These are phyloP conservation scores for Hemerocallis citrina DNA, from an alignment of 106 monocot genomes.

Conservation along the genomic window DNA sequence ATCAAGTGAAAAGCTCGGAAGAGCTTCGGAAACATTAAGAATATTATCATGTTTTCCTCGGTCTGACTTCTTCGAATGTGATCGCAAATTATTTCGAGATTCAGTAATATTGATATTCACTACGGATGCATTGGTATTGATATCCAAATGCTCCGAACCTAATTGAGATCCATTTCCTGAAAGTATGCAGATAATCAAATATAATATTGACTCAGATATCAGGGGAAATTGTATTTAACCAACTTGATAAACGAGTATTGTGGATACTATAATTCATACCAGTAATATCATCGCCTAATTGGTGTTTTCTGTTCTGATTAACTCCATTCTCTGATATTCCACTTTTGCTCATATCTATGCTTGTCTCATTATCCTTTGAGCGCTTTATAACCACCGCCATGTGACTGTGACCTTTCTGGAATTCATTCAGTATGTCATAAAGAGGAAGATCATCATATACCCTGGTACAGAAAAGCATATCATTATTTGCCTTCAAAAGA, in stretches of 20 bases:
- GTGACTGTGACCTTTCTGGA: slow-evolving; percentile 95
- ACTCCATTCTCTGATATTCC: neutral
- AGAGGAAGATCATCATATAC: slow-evolving; percentile 85
- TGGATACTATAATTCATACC: neutral
- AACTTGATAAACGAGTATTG: neutral
- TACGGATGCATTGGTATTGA: slow-evolving; percentile 19
- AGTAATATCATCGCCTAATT: neutral
- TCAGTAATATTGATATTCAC: slow-evolving; percentile 20
- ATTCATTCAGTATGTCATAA: slow-evolving; percentile 92
- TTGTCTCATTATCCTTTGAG: slow-evolving; percentile 27
- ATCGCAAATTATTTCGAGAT: slow-evolving; percentile 34
- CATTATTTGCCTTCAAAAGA: neutral
- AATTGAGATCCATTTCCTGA: slow-evolving; percentile 39
- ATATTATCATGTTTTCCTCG: slow-evolving; percentile 63
- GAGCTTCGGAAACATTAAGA: slow-evolving; percentile 67
- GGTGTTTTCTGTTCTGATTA: neutral
- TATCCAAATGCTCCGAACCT: slow-evolving; percentile 31
- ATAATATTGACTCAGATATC: too few relatives aligned
- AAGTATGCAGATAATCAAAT: slow-evolving; percentile 10
- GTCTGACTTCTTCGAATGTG: slow-evolving; percentile 56
- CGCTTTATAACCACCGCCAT: slow-evolving; percentile 89
- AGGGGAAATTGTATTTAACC: too few relatives aligned
- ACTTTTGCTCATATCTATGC: slow-evolving; percentile 22
- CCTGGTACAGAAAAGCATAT: slow-evolving; percentile 31
- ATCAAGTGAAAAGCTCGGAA: slow-evolving; percentile 77